Evolutionary conservation across 129 eudicot species (phyloP).

Genomic region (Smallanthus sonchifolius): DNA sequence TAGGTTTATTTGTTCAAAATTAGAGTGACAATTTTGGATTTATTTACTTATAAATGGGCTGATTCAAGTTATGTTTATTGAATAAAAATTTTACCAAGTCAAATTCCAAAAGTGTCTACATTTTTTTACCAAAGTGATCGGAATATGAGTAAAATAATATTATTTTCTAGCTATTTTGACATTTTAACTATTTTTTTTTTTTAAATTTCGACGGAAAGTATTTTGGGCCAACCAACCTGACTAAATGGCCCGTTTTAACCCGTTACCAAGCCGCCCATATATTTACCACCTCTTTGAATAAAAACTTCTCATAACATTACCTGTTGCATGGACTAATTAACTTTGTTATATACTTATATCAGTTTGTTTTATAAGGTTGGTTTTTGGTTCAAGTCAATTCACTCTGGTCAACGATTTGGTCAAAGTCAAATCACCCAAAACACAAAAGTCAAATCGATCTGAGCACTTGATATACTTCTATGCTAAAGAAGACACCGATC

Average conservation of each 20-base stretch:
- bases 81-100: too few relatives aligned
- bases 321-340: not conserved
- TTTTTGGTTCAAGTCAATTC: not conserved
- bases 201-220: not conserved
- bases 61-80: not conserved
- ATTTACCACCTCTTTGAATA: not conserved
- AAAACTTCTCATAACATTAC: not conserved
- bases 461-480: not conserved
- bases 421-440: not conserved
- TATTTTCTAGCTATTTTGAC: not conserved
- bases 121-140: not conserved
- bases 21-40: too few relatives aligned
- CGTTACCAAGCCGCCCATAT: not conserved
- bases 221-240: not conserved
- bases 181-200: not conserved
- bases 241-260: not conserved
- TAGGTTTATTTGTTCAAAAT: too few relatives aligned
- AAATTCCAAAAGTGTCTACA: not conserved
- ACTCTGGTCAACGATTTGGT: not conserved
- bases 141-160: not conserved
- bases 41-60: not conserved
- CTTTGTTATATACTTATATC: not conserved
- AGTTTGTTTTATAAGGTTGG: not conserved
- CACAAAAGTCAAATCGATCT: not conserved
- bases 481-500: not conserved